These are phyloP conservation scores for Sporothrix globosa DNA, from an alignment of 2,329 filamentous ascomycete genomes.

Conservation along the genomic window DNA sequence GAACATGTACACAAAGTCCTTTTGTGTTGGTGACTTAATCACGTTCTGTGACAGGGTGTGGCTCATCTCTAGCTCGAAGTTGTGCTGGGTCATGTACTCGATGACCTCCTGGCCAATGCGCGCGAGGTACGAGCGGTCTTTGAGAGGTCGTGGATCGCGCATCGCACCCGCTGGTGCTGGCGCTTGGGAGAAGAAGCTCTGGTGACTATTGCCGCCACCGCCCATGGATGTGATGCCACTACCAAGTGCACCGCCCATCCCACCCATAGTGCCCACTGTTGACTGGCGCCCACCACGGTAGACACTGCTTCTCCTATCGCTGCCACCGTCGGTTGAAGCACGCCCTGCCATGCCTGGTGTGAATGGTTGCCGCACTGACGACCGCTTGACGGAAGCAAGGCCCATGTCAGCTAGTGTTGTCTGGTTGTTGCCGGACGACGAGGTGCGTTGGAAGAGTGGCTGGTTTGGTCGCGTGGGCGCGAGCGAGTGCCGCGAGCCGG, in stretches of 20 bases:
- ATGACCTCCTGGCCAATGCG: conserved; percentile 86
- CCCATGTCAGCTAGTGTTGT: conserved; percentile 60
- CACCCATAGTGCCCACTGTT: conserved; percentile 67
- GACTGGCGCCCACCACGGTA: conserved; percentile 69
- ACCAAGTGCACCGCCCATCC: conserved; percentile 58
- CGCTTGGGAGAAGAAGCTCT: conserved; percentile 92
- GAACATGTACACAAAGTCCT: conserved; percentile 97
- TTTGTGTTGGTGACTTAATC: conserved; percentile 92
- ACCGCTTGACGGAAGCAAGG: conserved; percentile 80
- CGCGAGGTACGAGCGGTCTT: conserved; percentile 76
- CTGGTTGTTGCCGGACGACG: conserved; percentile 74
- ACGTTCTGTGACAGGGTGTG: conserved; percentile 88
- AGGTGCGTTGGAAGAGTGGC: conserved; percentile 82
- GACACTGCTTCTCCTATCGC: conserved; percentile 79
- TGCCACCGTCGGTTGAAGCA: conserved; percentile 51
- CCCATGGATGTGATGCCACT: conserved; percentile 43
- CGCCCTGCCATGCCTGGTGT: conserved; percentile 56
- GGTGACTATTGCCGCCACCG: conserved; percentile 58
- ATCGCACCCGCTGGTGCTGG: conserved; percentile 81
- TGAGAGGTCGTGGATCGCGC: conserved; percentile 82
- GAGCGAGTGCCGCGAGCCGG: conserved; percentile 81
- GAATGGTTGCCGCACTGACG: conserved; percentile 77
- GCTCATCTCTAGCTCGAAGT: conserved; percentile 98
- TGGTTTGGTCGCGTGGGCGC: conserved; percentile 82
- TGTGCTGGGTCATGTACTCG: conserved; percentile 89